These are phyloP conservation scores for Tylopilus sp. DNA, from an alignment of 768 basidiomycete species.

Conservation along the genomic window DNA sequence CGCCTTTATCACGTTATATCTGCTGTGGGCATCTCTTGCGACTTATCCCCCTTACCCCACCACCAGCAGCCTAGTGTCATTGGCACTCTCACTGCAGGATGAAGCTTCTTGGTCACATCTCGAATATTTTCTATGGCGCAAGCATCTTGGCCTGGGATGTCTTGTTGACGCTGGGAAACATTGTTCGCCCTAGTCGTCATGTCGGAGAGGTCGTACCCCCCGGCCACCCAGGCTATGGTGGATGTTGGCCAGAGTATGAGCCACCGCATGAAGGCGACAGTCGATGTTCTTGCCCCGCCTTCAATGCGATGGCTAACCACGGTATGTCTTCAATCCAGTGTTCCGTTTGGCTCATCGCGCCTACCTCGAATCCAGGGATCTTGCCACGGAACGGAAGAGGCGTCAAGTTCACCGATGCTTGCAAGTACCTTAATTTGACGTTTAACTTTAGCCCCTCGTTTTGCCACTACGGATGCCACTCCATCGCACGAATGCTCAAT, in stretches of 20 bases:
- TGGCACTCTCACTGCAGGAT: conserved; percentile 1
- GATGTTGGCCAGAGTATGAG: conserved; percentile 66
- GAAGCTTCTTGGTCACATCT: conserved; percentile 4
- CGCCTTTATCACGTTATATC: conserved; percentile 4
- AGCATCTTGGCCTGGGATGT: conserved; percentile 10
- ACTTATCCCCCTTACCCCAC: not conserved
- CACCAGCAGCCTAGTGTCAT: too few species aligned
- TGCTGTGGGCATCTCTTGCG: not conserved
- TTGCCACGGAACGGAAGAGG: conserved; percentile 61
- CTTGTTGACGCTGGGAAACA: conserved; percentile 13
- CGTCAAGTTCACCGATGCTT: conserved; percentile 52
- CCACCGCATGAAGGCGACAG: conserved; percentile 61
- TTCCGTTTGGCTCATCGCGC: not conserved
- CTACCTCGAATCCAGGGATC: conserved; percentile 30
- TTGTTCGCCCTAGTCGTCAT: conserved; percentile 26
- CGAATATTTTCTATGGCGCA: not conserved
- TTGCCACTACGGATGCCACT: conserved; percentile 58
- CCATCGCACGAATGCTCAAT: conserved; percentile 53
- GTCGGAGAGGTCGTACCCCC: conserved; percentile 50
- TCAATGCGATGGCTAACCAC: conserved; percentile 81
- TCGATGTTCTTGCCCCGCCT: conserved; percentile 64
- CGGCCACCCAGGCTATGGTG: conserved; percentile 52
- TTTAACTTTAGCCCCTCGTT: conserved; percentile 73
- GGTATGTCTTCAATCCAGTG: conserved; percentile 48
- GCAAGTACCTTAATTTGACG: conserved; percentile 40